Base-by-base conservation (phyloP, 1,284 basidiomycete species). In the Microbotryum silenes-acaulis region DNA sequence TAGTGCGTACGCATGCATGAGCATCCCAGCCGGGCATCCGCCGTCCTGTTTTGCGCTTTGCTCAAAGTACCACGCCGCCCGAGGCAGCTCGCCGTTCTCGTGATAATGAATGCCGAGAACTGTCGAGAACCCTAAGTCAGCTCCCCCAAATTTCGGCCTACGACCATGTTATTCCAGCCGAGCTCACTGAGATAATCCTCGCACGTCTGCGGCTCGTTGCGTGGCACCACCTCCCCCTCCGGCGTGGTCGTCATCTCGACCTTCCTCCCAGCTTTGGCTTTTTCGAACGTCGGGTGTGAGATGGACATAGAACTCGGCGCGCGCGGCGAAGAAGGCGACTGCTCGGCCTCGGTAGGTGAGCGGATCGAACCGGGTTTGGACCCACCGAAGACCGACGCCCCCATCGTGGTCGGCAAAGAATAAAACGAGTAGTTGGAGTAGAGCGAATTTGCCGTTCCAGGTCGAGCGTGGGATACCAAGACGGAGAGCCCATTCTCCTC, bases 11-110 rank as follows among this genome's bases (percentile, higher is more conserved):
- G 91, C 91, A 81, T 87, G 92, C 88, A 93, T 91, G 64, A 92
- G 78, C 89, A 92, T 92, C 16, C 91, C 91, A 2, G 88, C 84
- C 2, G 86, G 87, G 73, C 87, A 91, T 1, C 90, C 91, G 3
- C 89, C 89, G 46, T 81, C 77, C 59, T 83, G 77, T 57, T 81
- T 87, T 14, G 91, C 89, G 47, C 85, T 84, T 72, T 82, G 82
- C 77, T 92, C 88, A 74, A 94, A 93, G 74, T 81, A 89, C 51
- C 76, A 75, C 0, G 88, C 89, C 4, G 87, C 85, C 62, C 89
- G 85, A 44, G 77, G 75, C 1, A 93, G 78, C 50, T 85, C 81
- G 71, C 90, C 87, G 27, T 82, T 81, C 74, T 92, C 87, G 74
- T 93, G 91, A 69, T 85, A 82, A 64, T 82, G 78, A 70, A 93